Base-by-base conservation (phyloP, 106 monocot genomes). In the Cymbidium sinense region DNA sequence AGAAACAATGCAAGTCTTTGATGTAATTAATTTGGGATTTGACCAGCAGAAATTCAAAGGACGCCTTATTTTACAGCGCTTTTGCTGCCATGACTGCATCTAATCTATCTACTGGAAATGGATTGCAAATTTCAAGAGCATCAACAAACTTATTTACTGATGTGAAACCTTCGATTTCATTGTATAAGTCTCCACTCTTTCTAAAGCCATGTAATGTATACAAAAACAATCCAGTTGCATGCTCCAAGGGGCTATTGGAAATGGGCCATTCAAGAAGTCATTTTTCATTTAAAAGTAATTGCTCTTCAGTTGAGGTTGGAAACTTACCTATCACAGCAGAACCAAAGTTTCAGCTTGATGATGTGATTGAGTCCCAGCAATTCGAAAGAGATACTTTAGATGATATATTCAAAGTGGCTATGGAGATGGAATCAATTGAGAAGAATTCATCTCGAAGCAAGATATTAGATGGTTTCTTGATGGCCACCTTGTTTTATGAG, bases 401-500 rank as follows among this genome's bases (percentile, higher is more conserved):
- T 76, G 80, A 78, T 50, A 93, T 99, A 62, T 99, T 99, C 77
- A 70, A 95, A 77, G 99, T 95, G 31, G 94, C 95, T 50, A 77
- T 80, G 30, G 87, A 90, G 67, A 99, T 99, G 99, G 99, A 99
- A 80, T 78, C 31, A 25, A 86, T 99, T 64, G 95, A 95, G 82
- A 94, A 87, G 80, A 83, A 83, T 30, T 84, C 88, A 12, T 21
- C 73, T 27, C 77, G 80, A 21, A 89, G 87, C 50, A 73, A 82
- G n/a, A 81, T 99, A 5, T 74, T 99, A 75, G 87, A 70, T 70
- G 94, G 99, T 5, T 87, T 90, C 77, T 78, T 99, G 15, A 99
- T 99, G 99, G 99, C 99, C 8, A 95, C 99, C 64, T 80, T 99
- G 34, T 99, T 99, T 83, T 99, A 99, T 79, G 99, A 99, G 80